Evolutionary conservation across 2,329 filamentous ascomycete species (phyloP), one percentile per base, ranked within the genome.

Genomic region (Fusarium palustre): DNA sequence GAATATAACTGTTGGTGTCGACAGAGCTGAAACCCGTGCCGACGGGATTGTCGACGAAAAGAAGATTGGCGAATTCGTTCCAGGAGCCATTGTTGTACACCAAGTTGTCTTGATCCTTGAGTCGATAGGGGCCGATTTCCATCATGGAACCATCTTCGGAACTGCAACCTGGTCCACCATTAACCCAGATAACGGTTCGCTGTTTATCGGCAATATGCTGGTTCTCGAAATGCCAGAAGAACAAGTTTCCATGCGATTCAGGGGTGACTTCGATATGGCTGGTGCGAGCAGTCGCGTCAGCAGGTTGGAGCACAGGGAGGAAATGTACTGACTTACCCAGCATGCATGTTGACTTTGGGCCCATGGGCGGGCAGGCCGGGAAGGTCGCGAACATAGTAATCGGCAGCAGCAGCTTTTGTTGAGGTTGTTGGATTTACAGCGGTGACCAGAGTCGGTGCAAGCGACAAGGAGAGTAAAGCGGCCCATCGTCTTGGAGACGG

Each of bases 181-280:
- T 99, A 60, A 99, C 83, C 96, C 97, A 99, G 76, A 99, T 90
- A 13, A 99, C 92, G 4, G 94, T 97, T 60, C 96, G 89, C 79
- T 96, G 92, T 74, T 87, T 89, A 78, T 98, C 92, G 59, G 94
- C 95, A 72, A 99, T 97, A 79, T 99, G 96, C 72, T 92, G 88
- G 78, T 98, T 98, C 78, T 97, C 90, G 78, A 92, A 97, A 76
- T 97, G 93, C 96, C 96, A 99, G 85, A 99, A 99, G 85, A 98
- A 99, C 20, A 99, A 82, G 80, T 98, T 97, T 73, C 93, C 95
- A 78, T 98, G 93, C 78, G 91, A 88, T 71, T 93, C 90, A 22
- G 91, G 88, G 34, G 90, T 92, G 75, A 99, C 87, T 81, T 98
- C 94, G 79, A 99, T 91, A 82, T 99, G 96, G 56, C 94, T 97